Evolutionary conservation across 305 asterid species (phyloP), one percentile per base, ranked within the genome.

Genomic region (Vinca major): DNA sequence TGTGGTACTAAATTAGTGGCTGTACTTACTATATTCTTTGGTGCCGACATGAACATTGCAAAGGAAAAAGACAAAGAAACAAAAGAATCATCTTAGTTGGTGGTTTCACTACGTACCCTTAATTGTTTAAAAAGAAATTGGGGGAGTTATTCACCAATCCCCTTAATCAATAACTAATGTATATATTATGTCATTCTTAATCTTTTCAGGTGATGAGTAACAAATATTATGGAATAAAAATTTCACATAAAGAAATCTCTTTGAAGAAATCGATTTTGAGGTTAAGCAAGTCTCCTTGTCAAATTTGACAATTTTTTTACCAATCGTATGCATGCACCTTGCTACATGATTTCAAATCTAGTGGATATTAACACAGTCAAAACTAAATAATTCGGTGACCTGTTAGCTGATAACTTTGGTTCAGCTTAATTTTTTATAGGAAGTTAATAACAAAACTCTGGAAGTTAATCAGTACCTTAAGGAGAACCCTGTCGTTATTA

Each of bases 401-500:
- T 21, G 7, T 55, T 11, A 10, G 33, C 16, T 21, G 62, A 21
- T n/a, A n/a, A n/a, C n/a, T n/a, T n/a, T n/a, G n/a, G n/a, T n/a
- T n/a, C n/a, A n/a, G n/a, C n/a, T n/a, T n/a, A n/a, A n/a, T n/a
- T n/a, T n/a, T n/a, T n/a, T n/a, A n/a, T n/a, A n/a, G n/a, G n/a
- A n/a, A n/a, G n/a, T n/a, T n/a, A n/a, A n/a, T n/a, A n/a, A n/a
- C n/a, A n/a, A n/a, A 60, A 17, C 36, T 9, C 19, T 48, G 58
- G 17, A 72, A 77, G 63, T 14, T 44, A 43, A 20, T 26, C 50
- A 65, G 44, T 73, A 90, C 97, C 97, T 92, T 90, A 43, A 92
- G 92, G 63, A 92, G 88, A 57, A 92, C 97, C 80, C 97, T 81
- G 78, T 92, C 98, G 4, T 86, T 85, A 71, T 79, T 79, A 79